Evolutionary conservation across 2,329 filamentous ascomycete genomes (phyloP), one percentile per base, ranked within the genome.

Genomic region (Penicillium sp.): DNA sequence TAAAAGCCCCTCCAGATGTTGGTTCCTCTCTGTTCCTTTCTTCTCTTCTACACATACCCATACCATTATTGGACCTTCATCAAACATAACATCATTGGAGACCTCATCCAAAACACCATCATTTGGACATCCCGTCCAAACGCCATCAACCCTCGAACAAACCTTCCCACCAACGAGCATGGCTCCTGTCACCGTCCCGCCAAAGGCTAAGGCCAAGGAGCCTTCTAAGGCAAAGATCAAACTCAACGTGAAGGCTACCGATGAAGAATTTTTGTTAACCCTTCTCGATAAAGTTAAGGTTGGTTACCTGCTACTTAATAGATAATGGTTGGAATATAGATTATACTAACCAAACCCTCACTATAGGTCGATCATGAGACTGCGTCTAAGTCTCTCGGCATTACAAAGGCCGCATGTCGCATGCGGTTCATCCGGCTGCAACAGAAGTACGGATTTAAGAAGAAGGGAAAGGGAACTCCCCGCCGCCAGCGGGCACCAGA

Each of bases 301-400:
- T 5, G 6, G 45, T 25, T n/a, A n/a, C 13, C 31, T 34, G 8
- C 10, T 3, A 25, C 29, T n/a, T n/a, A 3, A 25, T 23, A 34
- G 1, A 1, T 9, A 46, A 31, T 4, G 10, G 4, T 2, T 34
- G 8, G 13, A 7, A 1, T 23, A 2, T 16, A 47, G 4, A 15
- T 34, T n/a, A 36, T 47, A 25, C 9, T 47, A 25, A 36, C 13
- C 1, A 6, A 25, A 7, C 2, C 7, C 15, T 25, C 29, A 23
- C 45, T 11, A 47, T 5, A 47, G 45, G 15, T 34, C 0, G 31
- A 47, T 2, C 15, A 47, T 8, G 1, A 8, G 3, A 3, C 13
- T 6, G 29, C 29, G 0, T 15, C 44, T 1, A 5, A 16, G 2
- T 1, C n/a, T 1, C 19, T 47, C 0, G 44, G 44, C 1, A 23